Percentiles rank a stretch among this genome's conserved stretches.
phyloP scores from a whole-genome alignment of 768 basidiomycete genomes.

The Lactarius akahatsu region DNA sequence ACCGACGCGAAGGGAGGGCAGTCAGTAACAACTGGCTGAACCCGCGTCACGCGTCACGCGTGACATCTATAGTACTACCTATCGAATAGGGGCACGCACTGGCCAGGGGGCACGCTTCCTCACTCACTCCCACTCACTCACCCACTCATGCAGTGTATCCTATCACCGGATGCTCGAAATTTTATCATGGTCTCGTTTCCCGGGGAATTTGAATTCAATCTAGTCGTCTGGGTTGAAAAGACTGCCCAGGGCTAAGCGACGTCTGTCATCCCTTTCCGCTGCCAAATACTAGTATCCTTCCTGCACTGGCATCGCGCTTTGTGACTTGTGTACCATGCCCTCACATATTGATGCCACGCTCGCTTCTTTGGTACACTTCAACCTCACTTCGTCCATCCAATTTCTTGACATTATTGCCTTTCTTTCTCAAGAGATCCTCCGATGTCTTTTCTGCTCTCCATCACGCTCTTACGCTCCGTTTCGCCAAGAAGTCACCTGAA shows the following conservation, averaged over 20 bases:
- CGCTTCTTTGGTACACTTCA: background rate
- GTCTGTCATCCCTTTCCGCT: background rate
- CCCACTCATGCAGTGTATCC: no score
- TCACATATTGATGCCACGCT: background rate
- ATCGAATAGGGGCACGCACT: no score
- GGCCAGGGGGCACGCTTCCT: no score
- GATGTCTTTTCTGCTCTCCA: background rate
- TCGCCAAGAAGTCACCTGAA: background rate
- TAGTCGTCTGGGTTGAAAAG: background rate
- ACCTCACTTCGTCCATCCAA: no score
- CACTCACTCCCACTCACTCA: no score
- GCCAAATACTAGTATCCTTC: background rate
- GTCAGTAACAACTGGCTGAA: no score
- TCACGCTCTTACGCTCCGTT: background rate
- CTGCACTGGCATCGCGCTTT: background rate
- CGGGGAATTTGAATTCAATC: background rate
- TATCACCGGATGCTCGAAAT: background rate
- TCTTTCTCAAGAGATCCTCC: slow-evolving; percentile 4
- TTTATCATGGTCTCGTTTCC: background rate
- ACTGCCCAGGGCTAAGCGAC: background rate
- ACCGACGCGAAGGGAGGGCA: no score
- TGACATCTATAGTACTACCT: no score
- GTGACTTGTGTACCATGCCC: background rate
- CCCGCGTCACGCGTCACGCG: no score
- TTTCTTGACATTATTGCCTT: slow-evolving; percentile 1